Evolutionary conservation across 345 rosid genomes (phyloP).

Genomic region (Gossypium arboreum): DNA sequence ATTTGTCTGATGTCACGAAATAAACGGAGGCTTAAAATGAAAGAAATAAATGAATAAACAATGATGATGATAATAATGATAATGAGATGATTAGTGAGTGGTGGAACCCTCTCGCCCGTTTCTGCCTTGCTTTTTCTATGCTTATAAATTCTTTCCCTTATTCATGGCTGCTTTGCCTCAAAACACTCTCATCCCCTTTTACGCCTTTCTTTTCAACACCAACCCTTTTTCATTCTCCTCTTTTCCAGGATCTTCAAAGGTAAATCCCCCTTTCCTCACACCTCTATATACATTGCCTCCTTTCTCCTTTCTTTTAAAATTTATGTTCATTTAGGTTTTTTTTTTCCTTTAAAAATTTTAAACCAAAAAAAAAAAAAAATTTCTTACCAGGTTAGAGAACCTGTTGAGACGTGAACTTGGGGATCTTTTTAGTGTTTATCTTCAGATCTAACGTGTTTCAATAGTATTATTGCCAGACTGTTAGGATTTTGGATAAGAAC

Average conservation of each 20-base stretch:
- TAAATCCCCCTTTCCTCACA: not conserved
- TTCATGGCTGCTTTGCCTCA: not conserved
- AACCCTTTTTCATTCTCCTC: not conserved
- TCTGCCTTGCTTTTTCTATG: slow-evolving; percentile 9
- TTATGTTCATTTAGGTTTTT: not conserved
- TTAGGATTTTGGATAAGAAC: not conserved
- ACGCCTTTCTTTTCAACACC: not conserved
- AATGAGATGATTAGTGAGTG: slow-evolving; percentile 23
- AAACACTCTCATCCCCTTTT: too few relatives aligned
- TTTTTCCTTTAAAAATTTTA: not conserved
- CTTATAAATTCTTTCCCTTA: slow-evolving; percentile 5
- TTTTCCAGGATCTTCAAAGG: not conserved
- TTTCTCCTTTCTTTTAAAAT: not conserved
- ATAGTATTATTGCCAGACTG: too few relatives aligned
- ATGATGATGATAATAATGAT: too few relatives aligned
- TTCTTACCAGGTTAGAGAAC: not conserved
- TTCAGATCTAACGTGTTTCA: not conserved
- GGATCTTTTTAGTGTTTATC: not conserved
- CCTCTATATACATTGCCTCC: too few relatives aligned
- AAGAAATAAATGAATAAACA: too few relatives aligned
- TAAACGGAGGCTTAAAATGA: not conserved
- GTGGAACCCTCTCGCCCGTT: slow-evolving; percentile 25
- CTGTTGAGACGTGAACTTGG: not conserved
- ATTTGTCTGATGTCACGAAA: not conserved
- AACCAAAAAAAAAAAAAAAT: too few relatives aligned